Evolutionary conservation across 495 filamentous ascomycete genomes (phyloP).

Genomic region (Coniosporium apollinis): DNA sequence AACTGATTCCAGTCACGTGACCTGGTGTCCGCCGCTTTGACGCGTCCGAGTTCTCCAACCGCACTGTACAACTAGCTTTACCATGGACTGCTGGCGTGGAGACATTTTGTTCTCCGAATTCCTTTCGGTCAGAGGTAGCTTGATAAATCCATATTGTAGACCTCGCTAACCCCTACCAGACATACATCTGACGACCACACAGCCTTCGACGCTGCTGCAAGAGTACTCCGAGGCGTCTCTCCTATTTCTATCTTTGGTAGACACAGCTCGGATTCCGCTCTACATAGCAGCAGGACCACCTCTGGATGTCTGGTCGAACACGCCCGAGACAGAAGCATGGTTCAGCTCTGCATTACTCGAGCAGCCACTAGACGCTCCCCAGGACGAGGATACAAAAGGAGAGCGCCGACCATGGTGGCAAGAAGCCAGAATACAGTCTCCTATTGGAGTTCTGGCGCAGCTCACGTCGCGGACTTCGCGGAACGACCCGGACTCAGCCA

Average conservation of each 20-base stretch:
- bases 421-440: constrained; percentile 8
- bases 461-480: too few species aligned
- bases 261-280: constrained; percentile 11
- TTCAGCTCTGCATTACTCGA: constrained; percentile 9
- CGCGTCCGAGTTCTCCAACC: too few species aligned
- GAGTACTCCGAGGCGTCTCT: neutral
- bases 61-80: too few species aligned
- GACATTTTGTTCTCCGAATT: neutral
- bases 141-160: neutral
- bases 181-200: neutral
- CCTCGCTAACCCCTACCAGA: neutral
- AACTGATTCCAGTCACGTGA: too few species aligned
- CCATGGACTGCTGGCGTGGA: neutral
- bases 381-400: constrained; percentile 4
- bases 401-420: constrained; percentile 13
- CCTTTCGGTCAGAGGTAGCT: neutral
- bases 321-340: constrained; percentile 11
- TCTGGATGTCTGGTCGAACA: constrained; percentile 12
- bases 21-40: too few species aligned
- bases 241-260: constrained; percentile 4
- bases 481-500: neutral
- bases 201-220: neutral
- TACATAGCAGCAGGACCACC: constrained; percentile 13
- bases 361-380: neutral
- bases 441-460: constrained; percentile 12